Evolutionary conservation across 2,329 filamentous ascomycete species (phyloP), one percentile per base, ranked within the genome.

Genomic region (Alternaria brassicicola): DNA sequence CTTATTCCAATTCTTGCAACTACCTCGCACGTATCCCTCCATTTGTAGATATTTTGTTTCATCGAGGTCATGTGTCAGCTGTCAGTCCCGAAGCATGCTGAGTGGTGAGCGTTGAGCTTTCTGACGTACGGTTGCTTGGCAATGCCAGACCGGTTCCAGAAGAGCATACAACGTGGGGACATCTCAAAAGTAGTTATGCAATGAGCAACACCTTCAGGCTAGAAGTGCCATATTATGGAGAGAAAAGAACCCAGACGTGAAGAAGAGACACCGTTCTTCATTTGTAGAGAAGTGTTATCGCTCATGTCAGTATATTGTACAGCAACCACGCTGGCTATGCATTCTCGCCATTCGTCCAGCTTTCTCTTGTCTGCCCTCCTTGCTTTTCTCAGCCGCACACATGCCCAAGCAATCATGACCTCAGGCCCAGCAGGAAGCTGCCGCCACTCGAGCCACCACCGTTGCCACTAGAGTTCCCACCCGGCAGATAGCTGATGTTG

Each of bases 401-500:
- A 9, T 13, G 42, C 26, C 23, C 47, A 13, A 33, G 19, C 39
- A 35, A 52, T 66, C 67, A 76, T 65, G 63, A 83, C 76, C 88
- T 86, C 79, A 91, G 75, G 26, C 88, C 89, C 57, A 92, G 78
- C 69, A 92, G 77, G 68, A 91, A 86, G 75, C 84, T 88, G 48
- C 88, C 86, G 61, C 79, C 76, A 33, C 90, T 83, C 56, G 83
- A 88, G 67, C 86, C 85, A 54, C 82, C 83, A 8, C 83, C 82
- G 10, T 26, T 45, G 63, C 83, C 84, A 39, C 81, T 80, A 35
- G 78, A 79, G 57, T 91, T 89, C 68, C 91, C 87, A 69, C 91
- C 87, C 3, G 95, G 95, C 64, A 99, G 81, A 79, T 99, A 99
- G 46, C 93, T 93, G 52, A 99, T 93, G 72, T 99, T 98, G 60